These are phyloP conservation scores for Leptodermis oblonga DNA, from an alignment of 257 asterid genomes.

Conservation along the genomic window DNA sequence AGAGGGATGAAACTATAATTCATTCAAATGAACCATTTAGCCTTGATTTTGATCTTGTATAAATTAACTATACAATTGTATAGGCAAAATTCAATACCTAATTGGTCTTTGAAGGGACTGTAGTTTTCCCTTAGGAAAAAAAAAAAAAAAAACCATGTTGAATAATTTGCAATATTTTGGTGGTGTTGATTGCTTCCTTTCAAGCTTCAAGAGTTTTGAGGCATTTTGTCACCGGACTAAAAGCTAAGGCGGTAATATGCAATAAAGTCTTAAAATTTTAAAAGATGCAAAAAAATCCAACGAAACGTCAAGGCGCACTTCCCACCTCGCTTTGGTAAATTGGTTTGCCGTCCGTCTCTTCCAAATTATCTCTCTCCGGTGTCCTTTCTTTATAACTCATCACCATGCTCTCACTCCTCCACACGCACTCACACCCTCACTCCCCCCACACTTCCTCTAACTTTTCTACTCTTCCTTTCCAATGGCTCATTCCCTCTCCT, in stretches of 20 bases:
- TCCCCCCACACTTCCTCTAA: background rate
- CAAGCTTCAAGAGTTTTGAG: too few relatives aligned
- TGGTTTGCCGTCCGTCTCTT: background rate
- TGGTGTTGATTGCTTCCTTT: too few relatives aligned
- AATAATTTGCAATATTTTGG: too few relatives aligned
- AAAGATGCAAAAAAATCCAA: background rate
- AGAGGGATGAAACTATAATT: too few relatives aligned
- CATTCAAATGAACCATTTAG: too few relatives aligned
- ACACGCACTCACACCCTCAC: slow-evolving; percentile 11
- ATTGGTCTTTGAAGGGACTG: too few relatives aligned
- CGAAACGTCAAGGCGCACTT: slow-evolving; percentile 10
- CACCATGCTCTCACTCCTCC: slow-evolving; percentile 2
- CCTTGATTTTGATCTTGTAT: too few relatives aligned
- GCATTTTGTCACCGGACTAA: too few relatives aligned
- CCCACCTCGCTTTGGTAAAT: background rate
- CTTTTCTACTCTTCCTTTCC: background rate
- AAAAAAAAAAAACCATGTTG: too few relatives aligned
- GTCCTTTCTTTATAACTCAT: background rate
- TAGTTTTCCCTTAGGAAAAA: too few relatives aligned
- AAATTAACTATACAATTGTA: too few relatives aligned
- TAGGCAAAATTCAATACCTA: too few relatives aligned
- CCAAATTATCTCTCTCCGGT: background rate
- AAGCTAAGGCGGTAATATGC: background rate
- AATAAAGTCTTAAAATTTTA: background rate
- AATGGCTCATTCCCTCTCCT: slow-evolving; percentile 37